Evolutionary conservation across 108 stramenopile species (phyloP), one percentile per base, ranked within the genome.

Genomic region (Skeletonema marinoi): DNA sequence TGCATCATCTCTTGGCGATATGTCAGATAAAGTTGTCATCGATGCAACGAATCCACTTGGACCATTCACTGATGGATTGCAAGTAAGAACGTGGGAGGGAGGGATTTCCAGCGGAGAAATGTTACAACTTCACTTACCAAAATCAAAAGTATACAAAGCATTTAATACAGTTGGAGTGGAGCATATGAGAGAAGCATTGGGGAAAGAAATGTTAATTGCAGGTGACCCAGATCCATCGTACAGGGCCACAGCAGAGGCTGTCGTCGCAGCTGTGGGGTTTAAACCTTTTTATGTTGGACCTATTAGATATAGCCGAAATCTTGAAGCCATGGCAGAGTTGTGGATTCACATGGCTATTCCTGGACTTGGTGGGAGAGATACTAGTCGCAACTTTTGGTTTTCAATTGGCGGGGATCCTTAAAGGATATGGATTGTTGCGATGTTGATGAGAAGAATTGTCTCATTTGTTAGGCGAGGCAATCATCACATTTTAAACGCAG

Each of bases 291-390:
- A 73, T 67, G 68, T 75, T 3, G 82, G 82, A n/a, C 82, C 76
- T 13, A 83, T 83, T 73, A 77, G 82, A 10, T 83, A 83, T 74
- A 65, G 77, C 6, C 71, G 82, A 11, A 83, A 83, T 44, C 51
- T 83, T 17, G 82, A 83, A 60, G 82, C 82, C 66, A 83, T 83
- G 41, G 82, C 82, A 14, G 82, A 83, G 60, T 44, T 83, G 32
- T 83, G 77, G 82, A 78, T 83, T 30, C 82, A 83, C 73, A 70
- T 75, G 70, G 81, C 75, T 2, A 54, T 77, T 44, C 77, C 77
- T 64, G 60, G 70, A 9, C 61, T 78, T 19, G 63, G 44, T 32
- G 70, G 59, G 10, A 51, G 50, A 63, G 60, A 46, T 61, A 65
- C 62, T 36, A 51, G 69, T 46, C 77, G 77, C 12, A 58, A 65